Percentiles rank a stretch among this genome's conserved stretches.
These are phyloP conservation scores for Blastocladiella britannica DNA, from an alignment of 192 early-diverging fungal genomes.

Conservation along the genomic window DNA sequence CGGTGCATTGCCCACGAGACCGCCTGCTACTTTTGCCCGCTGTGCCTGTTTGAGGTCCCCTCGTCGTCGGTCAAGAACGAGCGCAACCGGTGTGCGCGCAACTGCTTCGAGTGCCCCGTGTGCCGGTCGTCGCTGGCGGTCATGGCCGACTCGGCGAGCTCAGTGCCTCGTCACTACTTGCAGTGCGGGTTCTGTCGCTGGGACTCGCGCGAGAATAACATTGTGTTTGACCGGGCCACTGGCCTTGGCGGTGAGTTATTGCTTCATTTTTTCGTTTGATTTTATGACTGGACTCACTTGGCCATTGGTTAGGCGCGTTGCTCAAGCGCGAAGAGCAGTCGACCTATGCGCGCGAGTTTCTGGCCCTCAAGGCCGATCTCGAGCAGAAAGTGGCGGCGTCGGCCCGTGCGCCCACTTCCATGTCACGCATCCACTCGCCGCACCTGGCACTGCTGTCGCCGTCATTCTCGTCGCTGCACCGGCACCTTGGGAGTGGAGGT, in stretches of 20 bases:
- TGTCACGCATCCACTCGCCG: constrained; percentile 7
- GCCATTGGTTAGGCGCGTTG: constrained; percentile 61
- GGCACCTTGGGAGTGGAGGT: neutral
- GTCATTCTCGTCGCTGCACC: neutral
- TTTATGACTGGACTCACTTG: neutral
- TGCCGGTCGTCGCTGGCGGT: constrained; percentile 63
- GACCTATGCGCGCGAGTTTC: constrained; percentile 57
- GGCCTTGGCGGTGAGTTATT: constrained; percentile 51
- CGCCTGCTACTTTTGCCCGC: constrained; percentile 80
- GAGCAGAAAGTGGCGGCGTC: constrained; percentile 42
- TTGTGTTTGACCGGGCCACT: constrained; percentile 82
- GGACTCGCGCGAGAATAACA: constrained; percentile 78
- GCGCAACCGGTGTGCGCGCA: constrained; percentile 78
- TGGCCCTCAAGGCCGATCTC: constrained; percentile 61
- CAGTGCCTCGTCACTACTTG: too few species aligned
- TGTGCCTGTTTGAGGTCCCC: constrained; percentile 90
- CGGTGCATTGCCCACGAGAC: constrained; percentile 68
- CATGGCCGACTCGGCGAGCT: too few species aligned
- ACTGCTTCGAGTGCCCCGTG: constrained; percentile 82
- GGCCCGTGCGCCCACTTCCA: constrained; percentile 1
- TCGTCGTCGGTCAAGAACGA: constrained; percentile 92
- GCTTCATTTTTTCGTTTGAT: constrained; percentile 3
- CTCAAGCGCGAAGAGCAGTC: constrained; percentile 54
- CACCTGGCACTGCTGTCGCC: constrained; percentile 6
- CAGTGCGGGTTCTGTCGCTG: constrained; percentile 74